These are phyloP conservation scores for Aspergillus pseudonomiae DNA, from an alignment of 2,329 filamentous ascomycete genomes.

Conservation along the genomic window DNA sequence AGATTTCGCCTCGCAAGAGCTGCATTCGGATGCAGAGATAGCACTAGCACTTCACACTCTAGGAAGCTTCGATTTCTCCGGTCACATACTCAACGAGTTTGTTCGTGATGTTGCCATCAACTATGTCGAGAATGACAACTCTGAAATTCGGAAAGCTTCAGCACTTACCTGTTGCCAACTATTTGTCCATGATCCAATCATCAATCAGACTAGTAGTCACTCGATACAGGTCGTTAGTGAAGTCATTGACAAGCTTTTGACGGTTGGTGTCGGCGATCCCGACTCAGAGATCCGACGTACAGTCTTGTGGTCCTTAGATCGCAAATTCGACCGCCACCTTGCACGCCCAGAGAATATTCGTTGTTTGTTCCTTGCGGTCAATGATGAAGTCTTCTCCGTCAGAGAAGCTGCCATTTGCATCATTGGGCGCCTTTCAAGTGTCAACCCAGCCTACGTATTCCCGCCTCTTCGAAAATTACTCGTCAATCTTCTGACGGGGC, in stretches of 20 bases:
- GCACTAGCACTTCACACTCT: slow-evolving; percentile 91
- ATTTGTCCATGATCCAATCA: slow-evolving; percentile 94
- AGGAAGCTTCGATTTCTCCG: slow-evolving; percentile 94
- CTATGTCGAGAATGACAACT: slow-evolving; percentile 95
- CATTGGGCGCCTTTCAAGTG: slow-evolving; percentile 85
- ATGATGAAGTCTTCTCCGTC: slow-evolving; percentile 91
- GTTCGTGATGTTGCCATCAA: slow-evolving; percentile 97
- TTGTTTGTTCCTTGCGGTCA: slow-evolving; percentile 90
- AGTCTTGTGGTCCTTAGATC: slow-evolving; percentile 85
- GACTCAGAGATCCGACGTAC: slow-evolving; percentile 87
- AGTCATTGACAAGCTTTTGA: slow-evolving; percentile 94
- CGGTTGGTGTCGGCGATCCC: slow-evolving; percentile 89
- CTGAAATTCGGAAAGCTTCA: slow-evolving; percentile 89
- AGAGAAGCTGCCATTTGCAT: slow-evolving; percentile 94
- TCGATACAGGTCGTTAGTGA: slow-evolving; percentile 96
- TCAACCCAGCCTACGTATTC: slow-evolving; percentile 97
- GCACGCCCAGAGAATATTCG: slow-evolving; percentile 97
- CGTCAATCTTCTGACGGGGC: slow-evolving; percentile 92
- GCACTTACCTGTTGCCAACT: slow-evolving; percentile 97
- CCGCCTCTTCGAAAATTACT: slow-evolving; percentile 92
- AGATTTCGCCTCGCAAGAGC: slow-evolving; percentile 81
- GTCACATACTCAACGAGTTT: slow-evolving; percentile 94
- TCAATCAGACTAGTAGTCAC: slow-evolving; percentile 96
- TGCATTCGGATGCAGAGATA: slow-evolving; percentile 83
- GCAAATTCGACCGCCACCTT: slow-evolving; percentile 94